Evolutionary conservation across 2,329 filamentous ascomycete genomes (phyloP), one percentile per base, ranked within the genome.

Genomic region (Dryadomyces quercivorus): DNA sequence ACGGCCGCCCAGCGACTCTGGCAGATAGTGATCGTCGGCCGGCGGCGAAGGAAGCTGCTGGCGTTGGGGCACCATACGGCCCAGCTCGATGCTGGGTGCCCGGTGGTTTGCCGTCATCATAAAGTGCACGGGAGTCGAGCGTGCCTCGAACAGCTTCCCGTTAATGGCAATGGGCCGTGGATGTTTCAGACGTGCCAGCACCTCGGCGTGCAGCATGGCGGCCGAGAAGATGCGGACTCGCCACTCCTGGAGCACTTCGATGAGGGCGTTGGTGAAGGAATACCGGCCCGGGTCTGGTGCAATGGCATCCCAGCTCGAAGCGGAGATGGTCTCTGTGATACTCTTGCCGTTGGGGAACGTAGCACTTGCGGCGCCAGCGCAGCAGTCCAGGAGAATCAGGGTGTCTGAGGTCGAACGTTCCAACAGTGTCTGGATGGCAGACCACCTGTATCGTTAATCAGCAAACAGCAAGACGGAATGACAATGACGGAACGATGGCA

Each of bases 81-180:
- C 72, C 40, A 81, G 64, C 61, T 81, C 77, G 46, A 82, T 81
- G 55, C 78, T 81, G 0, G 76, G 76, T 1, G 75, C 76, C 56
- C 71, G 77, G 61, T 81, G 77, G 56, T 81, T 80, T 18, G 76
- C 71, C 2, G 78, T 81, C 77, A 81, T 81, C 75, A 81, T 81
- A 60, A 81, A 81, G 60, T 82, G 78, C 5, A 81, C 76, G 0
- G 78, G 78, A 0, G 78, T 81, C 2, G 77, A 78, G 43, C 78
- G 72, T 40, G 76, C 75, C 61, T 81, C 78, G 49, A 79, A 78
- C 18, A 75, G 71, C 63, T 75, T 77, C 52, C 78, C 78, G 58
- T 81, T 79, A 59, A 77, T 74, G 55, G 75, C 72, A 59, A 80
- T 75, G 20, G 77, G 78, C 8, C 78, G 69, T 5, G 78, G 78